Base-by-base conservation (phyloP, 345 rosid genomes). In the Citrus inodora region DNA sequence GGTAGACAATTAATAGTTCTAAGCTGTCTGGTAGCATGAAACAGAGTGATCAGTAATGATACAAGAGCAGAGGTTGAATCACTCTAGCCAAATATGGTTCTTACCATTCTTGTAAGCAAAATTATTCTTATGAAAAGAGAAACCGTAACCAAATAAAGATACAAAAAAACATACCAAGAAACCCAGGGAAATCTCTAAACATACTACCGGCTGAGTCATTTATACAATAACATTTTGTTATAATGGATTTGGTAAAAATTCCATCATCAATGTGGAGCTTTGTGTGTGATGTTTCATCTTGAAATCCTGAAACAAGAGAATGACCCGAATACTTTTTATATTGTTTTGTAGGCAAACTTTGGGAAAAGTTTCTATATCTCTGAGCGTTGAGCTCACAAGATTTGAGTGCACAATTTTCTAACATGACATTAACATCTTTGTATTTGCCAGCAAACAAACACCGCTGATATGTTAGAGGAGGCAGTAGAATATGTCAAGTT, bases 381-480 rank as follows among this genome's bases (percentile, higher is more conserved):
- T 3, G 22, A 35, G 5, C 60, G 7, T 60, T 19, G 22, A 33
- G 10, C 48, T 28, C n/a, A 28, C 4, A 13, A 37, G 58, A n/a
- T 56, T 40, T 16, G 19, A 37, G 24, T 35, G 16, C 21, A 35
- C 21, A 59, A 1, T 63, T 75, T 56, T 53, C 22, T 53, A 16
- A 69, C 48, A 14, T 65, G 51, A 67, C 53, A 25, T 67, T 42
- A 40, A 25, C 24, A 67, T 74, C 16, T 66, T 14, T 62, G 11
- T 56, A 9, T 70, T 73, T 79, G 84, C 92, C 92, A 93, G 98
- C 98, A 93, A 90, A 90, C 97, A 58, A 93, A 93, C 85, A 92
- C 98, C 16, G 94, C 98, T 6, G 98, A 93, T 75, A 93, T 93
- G 98, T 78, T 93, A 78, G 97, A 92, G 53, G 95, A 92, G 82